Percentiles rank a stretch among this genome's conserved stretches.
These are phyloP conservation scores for Pulveroboletus sp. DNA, from an alignment of 768 basidiomycete genomes.

Conservation along the genomic window DNA sequence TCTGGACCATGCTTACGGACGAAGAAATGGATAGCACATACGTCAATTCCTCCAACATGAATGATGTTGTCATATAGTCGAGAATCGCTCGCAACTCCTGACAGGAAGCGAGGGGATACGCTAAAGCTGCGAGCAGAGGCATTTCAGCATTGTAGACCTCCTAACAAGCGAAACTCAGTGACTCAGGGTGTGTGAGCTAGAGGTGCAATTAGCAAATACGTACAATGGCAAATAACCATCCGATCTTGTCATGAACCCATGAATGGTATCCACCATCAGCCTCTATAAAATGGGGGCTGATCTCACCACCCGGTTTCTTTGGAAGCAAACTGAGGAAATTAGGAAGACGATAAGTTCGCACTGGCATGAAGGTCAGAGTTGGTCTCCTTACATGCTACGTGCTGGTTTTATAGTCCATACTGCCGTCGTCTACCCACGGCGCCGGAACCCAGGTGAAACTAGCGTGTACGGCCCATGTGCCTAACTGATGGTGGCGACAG, in stretches of 20 bases:
- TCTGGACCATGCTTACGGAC: background rate
- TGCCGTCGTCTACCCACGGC: background rate
- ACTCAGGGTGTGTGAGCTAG: background rate
- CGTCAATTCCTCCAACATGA: conserved; percentile 32
- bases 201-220: background rate
- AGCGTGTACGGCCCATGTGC: too few species aligned
- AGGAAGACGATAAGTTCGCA: conserved; percentile 24
- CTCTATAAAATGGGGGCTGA: conserved; percentile 25
- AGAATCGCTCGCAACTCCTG: conserved; percentile 22
- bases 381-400: background rate
- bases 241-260: conserved; percentile 23
- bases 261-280: conserved; percentile 19
- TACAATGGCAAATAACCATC: conserved; percentile 22
- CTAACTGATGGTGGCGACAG: conserved; percentile 4
- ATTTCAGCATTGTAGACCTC: conserved; percentile 27
- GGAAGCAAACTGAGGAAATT: conserved; percentile 22
- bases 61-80: conserved; percentile 29
- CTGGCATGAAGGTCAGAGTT: conserved; percentile 10
- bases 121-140: conserved; percentile 23
- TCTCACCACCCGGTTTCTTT: conserved; percentile 26
- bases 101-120: conserved; percentile 23
- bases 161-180: conserved; percentile 11
- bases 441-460: conserved; percentile 17
- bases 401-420: conserved; percentile 15
- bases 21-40: conserved; percentile 2